Percentiles rank a stretch among this genome's conserved stretches.
Evolutionary conservation across 441 rosid genomes (phyloP).

Genomic region (Croton setiger): DNA sequence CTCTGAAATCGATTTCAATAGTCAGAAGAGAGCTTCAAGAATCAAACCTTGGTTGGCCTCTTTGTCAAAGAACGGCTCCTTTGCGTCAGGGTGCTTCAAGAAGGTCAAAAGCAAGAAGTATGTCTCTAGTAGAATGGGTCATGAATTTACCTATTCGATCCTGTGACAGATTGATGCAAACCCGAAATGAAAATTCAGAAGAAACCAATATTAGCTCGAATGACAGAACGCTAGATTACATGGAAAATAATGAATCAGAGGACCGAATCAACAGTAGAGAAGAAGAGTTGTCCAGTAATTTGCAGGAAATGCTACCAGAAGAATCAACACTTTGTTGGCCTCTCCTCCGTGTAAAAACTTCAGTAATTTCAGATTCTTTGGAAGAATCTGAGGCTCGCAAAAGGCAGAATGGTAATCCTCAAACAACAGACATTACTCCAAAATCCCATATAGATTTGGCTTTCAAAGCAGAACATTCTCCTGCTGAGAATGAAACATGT

Average conservation of each 20-base stretch:
- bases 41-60: slow-evolving; percentile 72
- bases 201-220: slow-evolving; percentile 1
- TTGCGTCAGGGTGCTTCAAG: slow-evolving; percentile 31
- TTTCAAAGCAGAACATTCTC: slow-evolving; percentile 9
- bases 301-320: slow-evolving; percentile 13
- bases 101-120: slow-evolving; percentile 35
- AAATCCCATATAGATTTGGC: slow-evolving; percentile 3
- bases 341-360: slow-evolving; percentile 27
- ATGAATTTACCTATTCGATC: slow-evolving; percentile 60
- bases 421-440: slow-evolving; percentile 1
- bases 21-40: slow-evolving; percentile 35
- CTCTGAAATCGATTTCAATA: slow-evolving; percentile 29
- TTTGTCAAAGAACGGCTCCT: slow-evolving; percentile 34
- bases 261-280: slow-evolving; percentile 4
- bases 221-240: not conserved
- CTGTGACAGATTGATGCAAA: slow-evolving; percentile 22
- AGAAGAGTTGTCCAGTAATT: not conserved
- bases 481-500: too few relatives aligned
- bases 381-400: slow-evolving; percentile 20
- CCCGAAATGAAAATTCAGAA: slow-evolving; percentile 12
- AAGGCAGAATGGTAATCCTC: not conserved
- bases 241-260: slow-evolving; percentile 2
- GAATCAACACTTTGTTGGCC: slow-evolving; percentile 43
- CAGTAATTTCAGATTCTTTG: slow-evolving; percentile 15
- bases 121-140: slow-evolving; percentile 71